Evolutionary conservation across 176 grass and related monocot genomes (phyloP).

Genomic region (Cymbopogon citratus): DNA sequence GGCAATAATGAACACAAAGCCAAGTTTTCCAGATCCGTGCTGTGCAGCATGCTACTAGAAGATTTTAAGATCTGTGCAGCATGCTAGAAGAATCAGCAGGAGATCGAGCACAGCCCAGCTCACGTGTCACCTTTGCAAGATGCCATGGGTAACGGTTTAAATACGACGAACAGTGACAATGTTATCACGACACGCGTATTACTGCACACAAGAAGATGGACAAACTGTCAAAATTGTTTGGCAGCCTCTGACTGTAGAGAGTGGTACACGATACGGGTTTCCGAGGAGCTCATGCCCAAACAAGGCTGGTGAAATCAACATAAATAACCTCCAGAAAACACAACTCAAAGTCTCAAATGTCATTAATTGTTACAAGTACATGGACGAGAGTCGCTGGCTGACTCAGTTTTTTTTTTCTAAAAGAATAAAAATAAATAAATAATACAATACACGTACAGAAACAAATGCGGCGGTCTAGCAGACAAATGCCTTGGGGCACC

Average conservation of each 20-base stretch:
- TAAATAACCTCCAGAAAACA: not conserved
- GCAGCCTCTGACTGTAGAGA: too few relatives aligned
- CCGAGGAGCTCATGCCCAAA: not conserved
- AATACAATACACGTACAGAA: conserved; percentile 26
- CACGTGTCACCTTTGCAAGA: not conserved
- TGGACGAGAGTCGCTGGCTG: not conserved
- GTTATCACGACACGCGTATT: not conserved
- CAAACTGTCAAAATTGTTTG: too few relatives aligned
- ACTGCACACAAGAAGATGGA: not conserved
- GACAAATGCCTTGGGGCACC: not conserved
- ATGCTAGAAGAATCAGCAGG: not conserved
- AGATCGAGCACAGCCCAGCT: not conserved
- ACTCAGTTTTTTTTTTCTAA: not conserved
- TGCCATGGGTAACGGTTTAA: not conserved
- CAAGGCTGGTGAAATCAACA: not conserved
- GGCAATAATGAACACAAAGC: not conserved
- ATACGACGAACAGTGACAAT: not conserved
- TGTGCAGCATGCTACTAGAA: too few relatives aligned
- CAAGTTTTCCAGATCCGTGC: not conserved
- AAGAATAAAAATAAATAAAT: not conserved
- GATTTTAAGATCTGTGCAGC: not conserved
- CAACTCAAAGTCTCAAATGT: conserved; percentile 13
- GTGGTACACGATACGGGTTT: not conserved
- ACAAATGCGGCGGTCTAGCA: not conserved
- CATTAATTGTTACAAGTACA: not conserved